These are phyloP conservation scores for Monosporascus sp. DNA, from an alignment of 2,329 filamentous ascomycete species.

Conservation along the genomic window DNA sequence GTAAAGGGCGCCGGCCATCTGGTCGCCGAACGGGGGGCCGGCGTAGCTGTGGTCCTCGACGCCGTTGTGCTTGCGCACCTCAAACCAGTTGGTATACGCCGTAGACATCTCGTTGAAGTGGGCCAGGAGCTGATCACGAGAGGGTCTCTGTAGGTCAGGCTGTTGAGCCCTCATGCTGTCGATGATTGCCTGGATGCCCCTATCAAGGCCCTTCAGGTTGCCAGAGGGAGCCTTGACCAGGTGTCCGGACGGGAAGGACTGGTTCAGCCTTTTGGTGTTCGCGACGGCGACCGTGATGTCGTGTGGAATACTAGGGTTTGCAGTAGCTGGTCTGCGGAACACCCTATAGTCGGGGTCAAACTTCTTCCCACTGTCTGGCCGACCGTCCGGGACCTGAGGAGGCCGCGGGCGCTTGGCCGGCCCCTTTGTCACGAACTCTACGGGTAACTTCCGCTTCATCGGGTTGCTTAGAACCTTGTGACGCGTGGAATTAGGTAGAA, in stretches of 20 bases:
- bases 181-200: constrained; percentile 4
- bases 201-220: background rate
- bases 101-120: background rate
- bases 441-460: constrained; percentile 25
- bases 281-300: background rate
- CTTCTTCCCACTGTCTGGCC: background rate
- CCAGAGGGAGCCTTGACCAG: background rate
- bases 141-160: background rate
- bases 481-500: constrained; percentile 15
- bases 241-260: constrained; percentile 7
- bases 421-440: constrained; percentile 11
- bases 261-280: background rate
- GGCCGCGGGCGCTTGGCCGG: background rate
- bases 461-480: constrained; percentile 22
- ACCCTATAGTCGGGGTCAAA: background rate
- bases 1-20: background rate
- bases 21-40: background rate
- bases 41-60: background rate
- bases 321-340: background rate
- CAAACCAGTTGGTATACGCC: background rate
- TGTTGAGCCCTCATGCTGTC: background rate
- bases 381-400: background rate
- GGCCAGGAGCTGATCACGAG: background rate
- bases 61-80: background rate
- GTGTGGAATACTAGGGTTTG: background rate